Evolutionary conservation across 192 early-diverging fungal species (phyloP).

Genomic region (Entomortierella chlamydospora): DNA sequence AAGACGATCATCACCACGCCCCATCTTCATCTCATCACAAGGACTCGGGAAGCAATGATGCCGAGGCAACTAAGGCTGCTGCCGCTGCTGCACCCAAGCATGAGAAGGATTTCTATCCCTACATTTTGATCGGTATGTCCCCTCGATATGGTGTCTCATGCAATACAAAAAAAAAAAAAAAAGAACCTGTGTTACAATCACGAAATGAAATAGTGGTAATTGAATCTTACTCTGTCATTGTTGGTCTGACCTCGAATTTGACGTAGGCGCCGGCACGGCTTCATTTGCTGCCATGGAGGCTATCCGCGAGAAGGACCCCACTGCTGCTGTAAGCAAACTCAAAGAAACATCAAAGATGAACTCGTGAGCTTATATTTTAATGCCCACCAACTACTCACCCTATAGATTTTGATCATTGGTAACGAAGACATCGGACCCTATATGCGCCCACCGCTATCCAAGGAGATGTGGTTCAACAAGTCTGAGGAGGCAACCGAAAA

Average conservation of each 20-base stretch:
- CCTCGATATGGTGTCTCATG: neutral
- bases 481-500: slow-evolving; percentile 45
- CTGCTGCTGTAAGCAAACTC: slow-evolving; percentile 72
- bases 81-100: slow-evolving; percentile 18
- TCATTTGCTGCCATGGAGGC: slow-evolving; percentile 68
- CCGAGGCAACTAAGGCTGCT: neutral
- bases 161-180: neutral
- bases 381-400: too few species aligned
- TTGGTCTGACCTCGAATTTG: too few species aligned
- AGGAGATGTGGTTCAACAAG: slow-evolving; percentile 75
- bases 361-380: too few species aligned
- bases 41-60: neutral
- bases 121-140: slow-evolving; percentile 55
- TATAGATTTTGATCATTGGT: slow-evolving; percentile 69
- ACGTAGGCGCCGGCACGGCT: slow-evolving; percentile 73
- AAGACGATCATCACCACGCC: slow-evolving; percentile 17
- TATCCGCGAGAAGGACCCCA: slow-evolving; percentile 68
- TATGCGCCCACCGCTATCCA: slow-evolving; percentile 73
- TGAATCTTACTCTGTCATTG: too few species aligned
- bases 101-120: slow-evolving; percentile 55
- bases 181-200: neutral
- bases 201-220: too few species aligned
- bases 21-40: neutral
- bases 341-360: too few species aligned
- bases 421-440: slow-evolving; percentile 67